Evolutionary conservation across 2,329 filamentous ascomycete species (phyloP), one percentile per base, ranked within the genome.

Genomic region (Fusarium fujikuroi): DNA sequence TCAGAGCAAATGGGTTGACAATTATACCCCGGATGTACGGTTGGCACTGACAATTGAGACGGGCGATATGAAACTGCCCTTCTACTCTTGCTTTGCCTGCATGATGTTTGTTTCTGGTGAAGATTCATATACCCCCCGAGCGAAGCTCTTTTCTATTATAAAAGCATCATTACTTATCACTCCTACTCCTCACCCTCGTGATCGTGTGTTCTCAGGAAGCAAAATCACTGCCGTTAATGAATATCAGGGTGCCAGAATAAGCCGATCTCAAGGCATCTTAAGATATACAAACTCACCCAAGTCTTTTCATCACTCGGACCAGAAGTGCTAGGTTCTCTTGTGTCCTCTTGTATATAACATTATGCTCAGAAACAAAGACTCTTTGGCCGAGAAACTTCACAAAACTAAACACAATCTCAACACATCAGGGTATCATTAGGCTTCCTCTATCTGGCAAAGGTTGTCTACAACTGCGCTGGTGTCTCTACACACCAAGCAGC

Each of bases 71-170:
- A 66, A 58, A 58, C 64, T 75, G 63, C 67, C 69, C 34, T 64
- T 50, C 53, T 43, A 25, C 25, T 57, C 63, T 57, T 64, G 58
- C 61, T 60, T 60, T 60, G 53, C 42, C 62, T 74, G 50, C 60
- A 74, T 68, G 80, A 80, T 78, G 81, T 83, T 83, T 85, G 81
- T 81, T 83, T 84, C 82, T 85, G 83, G 83, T 85, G 84, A 84
- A 84, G 74, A 78, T 78, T 75, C 78, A 76, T 84, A 85, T 83
- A 84, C 83, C 83, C 82, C 82, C 69, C 81, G 78, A 70, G 69
- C 72, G 32, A 50, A 61, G 61, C 72, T 73, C 58, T 52, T 39
- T 53, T 58, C 44, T 49, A 58, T 59, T 37, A 70, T 40, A 54
- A 70, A 73, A 72, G 60, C 37, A 66, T 40, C 28, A 39, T 57